Conservation (phyloP, 129 eudicot species). For the Escallonia herrerae region DNA sequence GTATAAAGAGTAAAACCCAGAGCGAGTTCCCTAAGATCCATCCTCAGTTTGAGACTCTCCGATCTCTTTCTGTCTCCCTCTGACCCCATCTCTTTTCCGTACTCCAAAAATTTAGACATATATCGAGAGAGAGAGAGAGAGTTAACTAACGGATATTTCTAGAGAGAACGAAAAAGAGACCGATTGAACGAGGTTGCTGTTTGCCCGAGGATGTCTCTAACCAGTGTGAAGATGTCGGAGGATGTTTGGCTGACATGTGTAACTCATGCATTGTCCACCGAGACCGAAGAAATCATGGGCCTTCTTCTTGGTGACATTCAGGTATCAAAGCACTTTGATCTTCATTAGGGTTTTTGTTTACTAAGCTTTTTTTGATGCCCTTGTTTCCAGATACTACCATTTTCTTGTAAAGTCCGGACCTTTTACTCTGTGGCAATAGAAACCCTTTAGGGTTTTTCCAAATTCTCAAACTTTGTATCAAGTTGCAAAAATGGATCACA, state of each 20-base stretch:
- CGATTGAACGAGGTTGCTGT: not conserved
- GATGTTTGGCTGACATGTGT: conserved; percentile 95
- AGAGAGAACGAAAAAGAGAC: not conserved
- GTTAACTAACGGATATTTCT: not conserved
- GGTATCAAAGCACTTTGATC: conserved; percentile 24
- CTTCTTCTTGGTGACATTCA: conserved; percentile 97
- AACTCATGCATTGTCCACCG: conserved; percentile 97
- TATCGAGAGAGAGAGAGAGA: not conserved
- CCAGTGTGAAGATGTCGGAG: conserved; percentile 90
- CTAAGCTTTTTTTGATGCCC: not conserved
- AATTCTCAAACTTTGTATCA: not conserved
- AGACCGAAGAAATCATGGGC: conserved; percentile 99
- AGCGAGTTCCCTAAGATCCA: not conserved
- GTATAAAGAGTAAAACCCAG: too few species aligned
- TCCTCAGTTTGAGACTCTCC: not conserved
- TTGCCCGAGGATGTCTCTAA: conserved; percentile 54
- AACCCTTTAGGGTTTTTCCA: not conserved
- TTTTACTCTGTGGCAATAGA: not conserved
- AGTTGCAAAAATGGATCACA: not conserved
- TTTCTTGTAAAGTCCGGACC: not conserved
- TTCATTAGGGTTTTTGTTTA: conserved; percentile 16
- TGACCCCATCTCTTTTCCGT: not conserved
- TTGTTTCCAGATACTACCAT: not conserved
- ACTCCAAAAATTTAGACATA: not conserved
- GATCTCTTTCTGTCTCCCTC: not conserved